Evolutionary conservation across 441 rosid genomes (phyloP).

Genomic region (Croton laevigatus): DNA sequence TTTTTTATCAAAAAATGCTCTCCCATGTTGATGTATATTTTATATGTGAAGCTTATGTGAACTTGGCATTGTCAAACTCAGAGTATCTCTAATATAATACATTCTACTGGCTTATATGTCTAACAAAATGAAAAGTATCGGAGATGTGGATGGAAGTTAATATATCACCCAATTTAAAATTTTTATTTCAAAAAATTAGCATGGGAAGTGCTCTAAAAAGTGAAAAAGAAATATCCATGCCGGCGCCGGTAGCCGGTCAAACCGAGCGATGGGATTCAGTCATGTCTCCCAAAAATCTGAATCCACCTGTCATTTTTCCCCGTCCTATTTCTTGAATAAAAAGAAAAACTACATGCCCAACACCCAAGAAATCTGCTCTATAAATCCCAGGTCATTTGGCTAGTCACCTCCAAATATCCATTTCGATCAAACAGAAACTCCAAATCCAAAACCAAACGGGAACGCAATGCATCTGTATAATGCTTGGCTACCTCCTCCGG

Average conservation of each 20-base stretch:
- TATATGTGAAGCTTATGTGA: too few relatives aligned
- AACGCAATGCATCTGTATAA: slow-evolving; percentile 85
- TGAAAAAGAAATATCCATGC: neutral
- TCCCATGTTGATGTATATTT: too few relatives aligned
- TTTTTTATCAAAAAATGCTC: too few relatives aligned
- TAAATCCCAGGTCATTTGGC: neutral
- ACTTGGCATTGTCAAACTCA: too few relatives aligned
- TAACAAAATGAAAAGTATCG: too few relatives aligned
- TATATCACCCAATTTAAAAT: too few relatives aligned
- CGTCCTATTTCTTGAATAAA: slow-evolving; percentile 10
- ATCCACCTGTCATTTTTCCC: neutral
- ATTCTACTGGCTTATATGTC: too few relatives aligned
- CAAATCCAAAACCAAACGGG: neutral
- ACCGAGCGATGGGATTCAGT: neutral
- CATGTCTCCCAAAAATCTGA: neutral
- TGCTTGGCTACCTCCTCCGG: slow-evolving; percentile 95
- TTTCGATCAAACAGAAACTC: slow-evolving; percentile 2
- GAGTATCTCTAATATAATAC: too few relatives aligned
- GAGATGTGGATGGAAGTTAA: too few relatives aligned
- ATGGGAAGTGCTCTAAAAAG: too few relatives aligned
- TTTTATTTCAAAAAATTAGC: too few relatives aligned
- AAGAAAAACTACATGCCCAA: slow-evolving; percentile 9
- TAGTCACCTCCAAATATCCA: neutral
- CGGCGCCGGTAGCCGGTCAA: slow-evolving; percentile 11
- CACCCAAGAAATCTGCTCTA: slow-evolving; percentile 10